A percentile compares a stretch with the other conserved stretches of the same genome.
phyloP scores from a whole-genome alignment of 2,329 filamentous ascomycete species.

The Penicillium sclerotiorum region DNA sequence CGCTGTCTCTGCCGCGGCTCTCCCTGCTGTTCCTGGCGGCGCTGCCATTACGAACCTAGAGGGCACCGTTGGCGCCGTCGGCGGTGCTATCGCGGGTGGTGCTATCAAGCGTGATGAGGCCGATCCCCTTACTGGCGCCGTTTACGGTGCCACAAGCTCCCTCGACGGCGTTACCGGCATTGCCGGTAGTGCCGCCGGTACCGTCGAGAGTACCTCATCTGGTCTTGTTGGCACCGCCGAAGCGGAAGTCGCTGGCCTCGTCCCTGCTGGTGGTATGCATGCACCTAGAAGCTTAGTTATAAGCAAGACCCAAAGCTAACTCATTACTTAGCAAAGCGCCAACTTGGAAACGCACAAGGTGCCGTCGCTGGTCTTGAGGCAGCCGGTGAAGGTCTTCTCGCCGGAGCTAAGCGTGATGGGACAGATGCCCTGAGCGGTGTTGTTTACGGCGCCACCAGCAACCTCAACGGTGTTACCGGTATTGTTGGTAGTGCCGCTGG shows the following conservation, averaged over 20 bases:
- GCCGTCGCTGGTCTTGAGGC: too few relatives aligned
- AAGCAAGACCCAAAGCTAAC: background rate
- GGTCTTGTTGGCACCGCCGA: constrained; percentile 20
- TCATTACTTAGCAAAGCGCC: background rate
- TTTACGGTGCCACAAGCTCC: constrained; percentile 13
- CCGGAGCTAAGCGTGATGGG: background rate
- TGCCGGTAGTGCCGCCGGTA: constrained; percentile 17
- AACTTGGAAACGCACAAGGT: background rate
- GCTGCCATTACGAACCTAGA: constrained; percentile 8
- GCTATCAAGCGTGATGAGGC: constrained; percentile 11
- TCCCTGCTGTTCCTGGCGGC: constrained; percentile 23
- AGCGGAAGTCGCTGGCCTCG: background rate
- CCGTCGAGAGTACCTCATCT: constrained; percentile 16
- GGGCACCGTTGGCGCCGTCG: constrained; percentile 5
- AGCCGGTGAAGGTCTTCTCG: background rate
- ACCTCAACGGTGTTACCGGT: constrained; percentile 5
- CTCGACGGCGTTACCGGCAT: constrained; percentile 17
- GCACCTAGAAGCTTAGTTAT: too few relatives aligned
- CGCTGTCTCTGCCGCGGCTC: constrained; percentile 31
- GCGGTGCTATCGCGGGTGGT: constrained; percentile 1
- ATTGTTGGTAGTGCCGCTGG: constrained; percentile 17
- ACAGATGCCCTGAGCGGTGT: background rate
- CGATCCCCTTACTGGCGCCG: constrained; percentile 1
- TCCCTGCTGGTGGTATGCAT: background rate
- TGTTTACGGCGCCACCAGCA: constrained; percentile 1